phyloP scores from a whole-genome alignment of 1,284 basidiomycete genomes.

The Ceratobasidium sp. region DNA sequence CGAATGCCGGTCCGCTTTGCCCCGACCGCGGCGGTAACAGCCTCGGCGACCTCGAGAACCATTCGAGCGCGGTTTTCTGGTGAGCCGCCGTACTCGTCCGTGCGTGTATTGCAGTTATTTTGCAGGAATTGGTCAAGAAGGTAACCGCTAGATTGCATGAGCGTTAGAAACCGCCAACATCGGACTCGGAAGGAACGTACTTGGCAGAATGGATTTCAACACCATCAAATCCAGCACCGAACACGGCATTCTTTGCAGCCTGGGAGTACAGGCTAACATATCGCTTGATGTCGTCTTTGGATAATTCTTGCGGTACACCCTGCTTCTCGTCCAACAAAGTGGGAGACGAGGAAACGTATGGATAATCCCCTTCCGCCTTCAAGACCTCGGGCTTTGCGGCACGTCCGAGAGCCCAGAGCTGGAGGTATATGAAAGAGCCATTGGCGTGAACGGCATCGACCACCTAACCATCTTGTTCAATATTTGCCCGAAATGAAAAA shows the following conservation, averaged over 20 bases:
- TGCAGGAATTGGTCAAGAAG: slow-evolving; percentile 62
- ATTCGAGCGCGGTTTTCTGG: slow-evolving; percentile 61
- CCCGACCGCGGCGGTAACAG: slow-evolving; percentile 58
- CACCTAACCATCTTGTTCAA: slow-evolving; percentile 43
- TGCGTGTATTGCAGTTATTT: slow-evolving; percentile 59
- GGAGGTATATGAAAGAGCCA: slow-evolving; percentile 56
- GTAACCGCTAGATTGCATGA: slow-evolving; percentile 51
- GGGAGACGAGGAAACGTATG: slow-evolving; percentile 52
- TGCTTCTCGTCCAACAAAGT: slow-evolving; percentile 51
- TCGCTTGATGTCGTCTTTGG: slow-evolving; percentile 52
- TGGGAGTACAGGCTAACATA: slow-evolving; percentile 57
- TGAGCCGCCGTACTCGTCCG: slow-evolving; percentile 62
- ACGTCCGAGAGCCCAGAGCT: slow-evolving; percentile 60
- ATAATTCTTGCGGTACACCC: slow-evolving; percentile 49
- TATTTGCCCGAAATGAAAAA: background rate
- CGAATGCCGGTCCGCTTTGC: slow-evolving; percentile 59
- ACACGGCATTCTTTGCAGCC: slow-evolving; percentile 58
- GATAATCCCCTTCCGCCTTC: slow-evolving; percentile 47
- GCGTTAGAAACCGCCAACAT: slow-evolving; percentile 20
- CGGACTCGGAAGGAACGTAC: slow-evolving; percentile 29
- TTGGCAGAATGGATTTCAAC: slow-evolving; percentile 61
- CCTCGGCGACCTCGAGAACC: slow-evolving; percentile 58
- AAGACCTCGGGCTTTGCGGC: slow-evolving; percentile 52
- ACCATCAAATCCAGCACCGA: slow-evolving; percentile 63
- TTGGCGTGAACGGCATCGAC: slow-evolving; percentile 58